A percentile compares a stretch with the other conserved stretches of the same genome.
These are phyloP conservation scores for Aspergillus arachidicola DNA, from an alignment of 2,329 filamentous ascomycete genomes.

Conservation along the genomic window DNA sequence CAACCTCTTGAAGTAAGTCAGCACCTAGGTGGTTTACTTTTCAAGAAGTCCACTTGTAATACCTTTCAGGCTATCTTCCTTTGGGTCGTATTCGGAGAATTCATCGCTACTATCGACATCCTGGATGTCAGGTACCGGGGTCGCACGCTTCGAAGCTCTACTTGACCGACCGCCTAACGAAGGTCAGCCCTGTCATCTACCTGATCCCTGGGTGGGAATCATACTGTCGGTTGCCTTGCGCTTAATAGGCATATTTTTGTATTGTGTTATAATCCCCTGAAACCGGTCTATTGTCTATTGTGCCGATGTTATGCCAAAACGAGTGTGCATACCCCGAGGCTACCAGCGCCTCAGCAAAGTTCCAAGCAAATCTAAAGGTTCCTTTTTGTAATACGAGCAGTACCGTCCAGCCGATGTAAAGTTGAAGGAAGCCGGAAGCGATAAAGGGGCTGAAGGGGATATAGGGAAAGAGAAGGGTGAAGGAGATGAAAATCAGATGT, in stretches of 20 bases:
- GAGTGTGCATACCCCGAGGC: conserved; percentile 19
- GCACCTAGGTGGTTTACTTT: conserved; percentile 18
- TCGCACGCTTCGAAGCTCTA: conserved; percentile 52
- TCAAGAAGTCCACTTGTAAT: conserved; percentile 22
- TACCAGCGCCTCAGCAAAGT: conserved; percentile 25
- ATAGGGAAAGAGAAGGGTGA: conserved; percentile 1
- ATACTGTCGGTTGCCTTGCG: conserved; percentile 65
- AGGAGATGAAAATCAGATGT: conserved; percentile 6
- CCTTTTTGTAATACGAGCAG: neutral
- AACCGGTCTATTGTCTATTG: conserved; percentile 22
- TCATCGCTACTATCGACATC: conserved; percentile 59
- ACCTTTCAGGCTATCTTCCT: conserved; percentile 53
- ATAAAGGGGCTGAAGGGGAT: conserved; percentile 1
- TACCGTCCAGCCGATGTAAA: neutral
- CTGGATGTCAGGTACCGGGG: conserved; percentile 47
- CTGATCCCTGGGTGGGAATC: conserved; percentile 27
- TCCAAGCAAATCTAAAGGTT: conserved; percentile 5
- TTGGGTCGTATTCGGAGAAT: conserved; percentile 56
- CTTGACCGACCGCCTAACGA: conserved; percentile 45
- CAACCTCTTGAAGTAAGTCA: conserved; percentile 42
- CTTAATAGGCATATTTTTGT: conserved; percentile 65
- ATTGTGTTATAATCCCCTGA: conserved; percentile 4
- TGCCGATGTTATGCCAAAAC: conserved; percentile 7
- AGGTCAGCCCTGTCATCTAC: conserved; percentile 35
- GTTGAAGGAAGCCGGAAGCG: neutral